Conservation (phyloP, 2,329 filamentous ascomycete genomes). For the Diplocarpon rosae region DNA sequence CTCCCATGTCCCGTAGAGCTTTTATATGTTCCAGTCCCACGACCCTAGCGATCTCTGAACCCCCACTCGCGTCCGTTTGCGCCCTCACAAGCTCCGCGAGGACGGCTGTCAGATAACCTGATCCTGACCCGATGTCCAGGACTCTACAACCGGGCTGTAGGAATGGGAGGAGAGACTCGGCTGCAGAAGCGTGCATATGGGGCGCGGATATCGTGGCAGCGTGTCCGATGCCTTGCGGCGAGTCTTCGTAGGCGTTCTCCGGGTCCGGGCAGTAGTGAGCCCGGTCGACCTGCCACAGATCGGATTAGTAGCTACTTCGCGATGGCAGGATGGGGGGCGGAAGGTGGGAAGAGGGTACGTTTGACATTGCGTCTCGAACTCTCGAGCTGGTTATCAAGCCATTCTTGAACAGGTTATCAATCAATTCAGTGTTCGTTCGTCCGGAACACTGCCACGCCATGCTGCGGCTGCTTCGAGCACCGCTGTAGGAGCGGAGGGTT, state of each 20-base stretch:
- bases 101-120: constrained; percentile 79
- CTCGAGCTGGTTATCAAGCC: constrained; percentile 60
- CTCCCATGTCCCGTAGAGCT: constrained; percentile 50
- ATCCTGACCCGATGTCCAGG: constrained; percentile 66
- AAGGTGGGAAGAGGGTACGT: constrained; percentile 33
- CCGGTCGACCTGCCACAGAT: constrained; percentile 60
- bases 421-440: constrained; percentile 58
- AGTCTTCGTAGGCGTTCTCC: constrained; percentile 60
- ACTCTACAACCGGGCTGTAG: constrained; percentile 42
- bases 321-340: not conserved
- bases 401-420: constrained; percentile 65
- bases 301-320: not conserved
- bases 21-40: constrained; percentile 67
- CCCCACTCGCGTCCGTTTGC: constrained; percentile 2
- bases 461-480: constrained; percentile 29
- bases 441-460: constrained; percentile 94
- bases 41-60: constrained; percentile 33
- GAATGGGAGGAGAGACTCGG: constrained; percentile 48
- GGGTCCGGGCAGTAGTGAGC: constrained; percentile 69
- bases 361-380: constrained; percentile 72
- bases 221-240: constrained; percentile 57
- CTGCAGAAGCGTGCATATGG: constrained; percentile 60
- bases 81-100: constrained; percentile 48
- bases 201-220: constrained; percentile 60
- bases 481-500: constrained; percentile 5